Conservation (phyloP, 2,329 filamentous ascomycete species). For the Aspergillus sp. region DNA sequence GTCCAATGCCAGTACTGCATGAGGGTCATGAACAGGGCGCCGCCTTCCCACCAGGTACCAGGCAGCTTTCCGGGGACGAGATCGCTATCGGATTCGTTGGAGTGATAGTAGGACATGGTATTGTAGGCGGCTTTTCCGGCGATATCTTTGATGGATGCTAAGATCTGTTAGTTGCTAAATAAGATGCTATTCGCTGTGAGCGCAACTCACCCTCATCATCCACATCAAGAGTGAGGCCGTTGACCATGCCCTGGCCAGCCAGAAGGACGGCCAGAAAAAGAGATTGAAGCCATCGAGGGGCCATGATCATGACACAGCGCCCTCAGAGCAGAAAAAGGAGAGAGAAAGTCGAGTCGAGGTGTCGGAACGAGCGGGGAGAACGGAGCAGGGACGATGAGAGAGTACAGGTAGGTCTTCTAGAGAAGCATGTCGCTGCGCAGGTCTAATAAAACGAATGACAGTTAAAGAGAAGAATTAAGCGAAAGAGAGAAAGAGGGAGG, state of each 20-base stretch:
- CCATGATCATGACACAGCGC: slow-evolving; percentile 1
- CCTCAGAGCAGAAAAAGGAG: not conserved
- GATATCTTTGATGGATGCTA: slow-evolving; percentile 29
- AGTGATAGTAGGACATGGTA: slow-evolving; percentile 34
- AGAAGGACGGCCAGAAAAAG: slow-evolving; percentile 5
- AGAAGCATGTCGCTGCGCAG: no score
- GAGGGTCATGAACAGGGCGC: slow-evolving; percentile 63
- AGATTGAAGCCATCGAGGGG: slow-evolving; percentile 5
- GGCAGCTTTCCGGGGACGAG: slow-evolving; percentile 35
- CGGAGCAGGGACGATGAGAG: not conserved
- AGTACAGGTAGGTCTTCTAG: not conserved
- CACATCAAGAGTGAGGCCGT: slow-evolving; percentile 13
- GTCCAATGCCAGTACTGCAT: slow-evolving; percentile 85
- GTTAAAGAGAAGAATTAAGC: not conserved
- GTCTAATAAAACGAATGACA: not conserved
- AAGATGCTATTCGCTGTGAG: not conserved
- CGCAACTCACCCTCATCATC: slow-evolving; percentile 14
- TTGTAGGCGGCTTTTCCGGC: slow-evolving; percentile 31
- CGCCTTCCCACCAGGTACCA: slow-evolving; percentile 58
- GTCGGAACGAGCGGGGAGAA: not conserved
- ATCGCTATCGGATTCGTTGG: slow-evolving; percentile 25
- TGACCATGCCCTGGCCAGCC: slow-evolving; percentile 6
- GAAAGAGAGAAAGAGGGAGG: not conserved
- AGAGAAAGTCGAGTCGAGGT: not conserved
- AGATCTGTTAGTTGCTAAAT: not conserved